A percentile compares a stretch with the other conserved stretches of the same genome.
Conservation (phyloP, 2,329 filamentous ascomycete genomes). For the Cladosporium sp. region DNA sequence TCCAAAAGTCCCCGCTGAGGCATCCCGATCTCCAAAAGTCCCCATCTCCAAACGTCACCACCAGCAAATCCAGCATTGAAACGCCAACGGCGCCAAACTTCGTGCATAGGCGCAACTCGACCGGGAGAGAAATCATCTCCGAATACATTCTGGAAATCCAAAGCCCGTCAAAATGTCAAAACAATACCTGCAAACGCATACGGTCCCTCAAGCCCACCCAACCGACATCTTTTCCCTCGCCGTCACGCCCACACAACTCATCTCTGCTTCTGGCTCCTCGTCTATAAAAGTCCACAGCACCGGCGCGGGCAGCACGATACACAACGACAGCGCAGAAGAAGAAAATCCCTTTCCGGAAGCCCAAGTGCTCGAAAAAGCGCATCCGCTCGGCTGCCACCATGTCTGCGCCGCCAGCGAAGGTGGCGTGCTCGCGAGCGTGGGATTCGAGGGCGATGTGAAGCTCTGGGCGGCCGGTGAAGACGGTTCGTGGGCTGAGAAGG, state of each 20-base stretch:
- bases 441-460: constrained; percentile 83
- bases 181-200: constrained; percentile 92
- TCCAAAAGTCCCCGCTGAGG: constrained; percentile 2
- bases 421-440: constrained; percentile 69
- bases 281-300: constrained; percentile 76
- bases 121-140: no score
- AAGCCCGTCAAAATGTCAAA: constrained; percentile 58
- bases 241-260: constrained; percentile 42
- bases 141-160: no score
- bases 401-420: constrained; percentile 66
- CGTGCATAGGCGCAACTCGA: no score
- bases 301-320: constrained; percentile 39
- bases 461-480: constrained; percentile 61
- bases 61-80: neutral
- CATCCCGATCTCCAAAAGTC: neutral
- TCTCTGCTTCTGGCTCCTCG: constrained; percentile 81
- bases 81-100: no score
- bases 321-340: constrained; percentile 41
- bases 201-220: constrained; percentile 60
- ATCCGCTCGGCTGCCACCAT: constrained; percentile 89
- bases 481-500: constrained; percentile 49
- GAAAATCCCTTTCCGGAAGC: constrained; percentile 59
- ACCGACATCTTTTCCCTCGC: constrained; percentile 34
- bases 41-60: constrained; percentile 11
- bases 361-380: constrained; percentile 73